phyloP scores from a whole-genome alignment of 2,329 filamentous ascomycete genomes.

The Xylariaceae sp. region DNA sequence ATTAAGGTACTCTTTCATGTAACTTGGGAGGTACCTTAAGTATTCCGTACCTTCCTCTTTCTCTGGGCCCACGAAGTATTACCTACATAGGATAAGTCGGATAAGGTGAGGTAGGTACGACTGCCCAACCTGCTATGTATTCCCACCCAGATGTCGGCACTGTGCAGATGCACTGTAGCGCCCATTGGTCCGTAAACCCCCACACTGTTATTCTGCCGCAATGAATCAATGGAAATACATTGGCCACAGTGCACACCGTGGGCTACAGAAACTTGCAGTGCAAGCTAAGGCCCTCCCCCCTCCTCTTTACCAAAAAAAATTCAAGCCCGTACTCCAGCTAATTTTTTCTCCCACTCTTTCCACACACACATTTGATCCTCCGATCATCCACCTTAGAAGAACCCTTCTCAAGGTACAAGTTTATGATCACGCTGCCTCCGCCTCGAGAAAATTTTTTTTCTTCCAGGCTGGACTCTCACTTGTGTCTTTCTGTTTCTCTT shows the following conservation, averaged over 20 bases:
- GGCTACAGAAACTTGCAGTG: slow-evolving; percentile 7
- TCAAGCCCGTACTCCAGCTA: slow-evolving; percentile 16
- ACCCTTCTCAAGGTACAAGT: slow-evolving; percentile 26
- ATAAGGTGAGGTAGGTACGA: not conserved
- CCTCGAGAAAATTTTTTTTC: slow-evolving; percentile 17
- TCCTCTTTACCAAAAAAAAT: slow-evolving; percentile 26
- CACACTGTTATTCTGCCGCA: not conserved
- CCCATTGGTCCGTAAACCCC: not conserved
- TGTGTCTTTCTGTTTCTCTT: slow-evolving; percentile 30
- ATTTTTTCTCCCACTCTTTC: slow-evolving; percentile 28
- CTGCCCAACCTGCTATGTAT: not conserved
- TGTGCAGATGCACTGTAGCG: not conserved
- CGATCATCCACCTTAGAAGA: slow-evolving; percentile 30
- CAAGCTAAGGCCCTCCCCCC: not conserved
- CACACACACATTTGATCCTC: slow-evolving; percentile 26
- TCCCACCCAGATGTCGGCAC: not conserved
- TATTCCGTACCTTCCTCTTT: too few species aligned
- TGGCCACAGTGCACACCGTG: not conserved
- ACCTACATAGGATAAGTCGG: not conserved
- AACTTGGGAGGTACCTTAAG: too few species aligned
- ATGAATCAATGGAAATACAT: not conserved
- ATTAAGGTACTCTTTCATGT: too few species aligned
- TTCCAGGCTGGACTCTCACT: slow-evolving; percentile 25
- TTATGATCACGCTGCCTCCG: slow-evolving; percentile 18
- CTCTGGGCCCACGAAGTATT: too few species aligned